Percentiles rank a stretch among this genome's conserved stretches.
These are phyloP conservation scores for Myriosclerotinia duriaeana DNA, from an alignment of 2,329 filamentous ascomycete genomes.

Conservation along the genomic window DNA sequence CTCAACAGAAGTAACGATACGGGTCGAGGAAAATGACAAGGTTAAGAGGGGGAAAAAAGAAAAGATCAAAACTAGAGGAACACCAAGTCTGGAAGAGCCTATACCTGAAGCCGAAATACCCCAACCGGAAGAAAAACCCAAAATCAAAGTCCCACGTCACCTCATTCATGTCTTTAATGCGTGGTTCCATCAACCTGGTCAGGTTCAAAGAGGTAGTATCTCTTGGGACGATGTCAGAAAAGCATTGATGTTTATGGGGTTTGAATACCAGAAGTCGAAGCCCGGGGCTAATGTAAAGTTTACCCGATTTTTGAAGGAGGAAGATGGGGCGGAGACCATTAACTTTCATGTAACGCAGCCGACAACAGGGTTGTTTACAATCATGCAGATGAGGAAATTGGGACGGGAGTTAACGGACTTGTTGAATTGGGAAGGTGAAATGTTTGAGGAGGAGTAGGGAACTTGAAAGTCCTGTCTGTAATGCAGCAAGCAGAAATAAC, in stretches of 20 bases:
- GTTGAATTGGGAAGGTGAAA: background rate
- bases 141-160: background rate
- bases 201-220: background rate
- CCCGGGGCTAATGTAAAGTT: background rate
- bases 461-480: background rate
- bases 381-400: background rate
- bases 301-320: background rate
- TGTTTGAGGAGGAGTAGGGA: slow-evolving; percentile 8
- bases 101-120: background rate
- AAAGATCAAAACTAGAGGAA: background rate
- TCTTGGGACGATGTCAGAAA: background rate
- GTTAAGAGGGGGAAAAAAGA: background rate
- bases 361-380: background rate
- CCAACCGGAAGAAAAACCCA: background rate
- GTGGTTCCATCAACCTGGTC: background rate
- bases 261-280: background rate
- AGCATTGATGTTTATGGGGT: background rate
- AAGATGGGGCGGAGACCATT: background rate
- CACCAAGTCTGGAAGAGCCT: background rate
- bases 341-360: slow-evolving; percentile 3
- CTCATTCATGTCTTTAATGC: background rate
- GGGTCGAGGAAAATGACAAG: background rate
- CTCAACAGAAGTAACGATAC: too few relatives aligned
- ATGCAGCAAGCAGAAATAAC: too few relatives aligned
- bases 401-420: too few relatives aligned